Evolutionary conservation across 495 filamentous ascomycete genomes (phyloP).

Genomic region (Penicillium samsonianum): DNA sequence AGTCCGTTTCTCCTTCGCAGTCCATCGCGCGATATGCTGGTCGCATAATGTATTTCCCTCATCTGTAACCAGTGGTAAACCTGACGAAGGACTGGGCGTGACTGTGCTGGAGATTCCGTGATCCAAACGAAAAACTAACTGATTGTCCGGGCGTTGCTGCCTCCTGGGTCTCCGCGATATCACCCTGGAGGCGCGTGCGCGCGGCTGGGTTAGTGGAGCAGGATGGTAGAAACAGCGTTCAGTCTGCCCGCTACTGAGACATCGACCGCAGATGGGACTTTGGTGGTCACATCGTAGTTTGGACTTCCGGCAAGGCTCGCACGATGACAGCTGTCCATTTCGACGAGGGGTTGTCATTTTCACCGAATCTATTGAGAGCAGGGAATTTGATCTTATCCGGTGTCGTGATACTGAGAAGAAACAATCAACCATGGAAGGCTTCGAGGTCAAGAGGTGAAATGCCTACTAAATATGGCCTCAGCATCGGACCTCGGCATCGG

Average conservation of each 20-base stretch:
- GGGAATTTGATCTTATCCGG: too few species aligned
- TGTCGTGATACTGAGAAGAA: too few species aligned
- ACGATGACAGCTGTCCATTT: constrained; percentile 45
- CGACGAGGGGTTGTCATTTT: constrained; percentile 31
- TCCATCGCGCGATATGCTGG: not conserved
- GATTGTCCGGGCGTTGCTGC: not conserved
- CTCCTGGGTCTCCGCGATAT: not conserved
- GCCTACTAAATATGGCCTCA: too few species aligned
- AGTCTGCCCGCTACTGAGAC: constrained; percentile 17
- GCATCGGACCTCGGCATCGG: too few species aligned
- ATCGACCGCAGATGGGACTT: constrained; percentile 31
- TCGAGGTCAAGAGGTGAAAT: too few species aligned
- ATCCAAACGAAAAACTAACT: not conserved
- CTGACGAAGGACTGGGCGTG: not conserved
- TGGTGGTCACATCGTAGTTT: constrained; percentile 46
- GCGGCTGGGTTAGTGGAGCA: constrained; percentile 28
- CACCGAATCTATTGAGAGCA: too few species aligned
- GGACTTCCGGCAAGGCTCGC: constrained; percentile 47
- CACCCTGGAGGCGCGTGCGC: not conserved
- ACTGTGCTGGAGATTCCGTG: not conserved
- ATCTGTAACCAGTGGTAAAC: not conserved
- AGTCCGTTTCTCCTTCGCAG: not conserved
- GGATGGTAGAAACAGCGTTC: constrained; percentile 35
- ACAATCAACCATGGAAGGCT: too few species aligned
- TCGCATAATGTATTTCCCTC: not conserved